Conservation (phyloP, 1,284 basidiomycete species). For the Peniophora sp. region DNA sequence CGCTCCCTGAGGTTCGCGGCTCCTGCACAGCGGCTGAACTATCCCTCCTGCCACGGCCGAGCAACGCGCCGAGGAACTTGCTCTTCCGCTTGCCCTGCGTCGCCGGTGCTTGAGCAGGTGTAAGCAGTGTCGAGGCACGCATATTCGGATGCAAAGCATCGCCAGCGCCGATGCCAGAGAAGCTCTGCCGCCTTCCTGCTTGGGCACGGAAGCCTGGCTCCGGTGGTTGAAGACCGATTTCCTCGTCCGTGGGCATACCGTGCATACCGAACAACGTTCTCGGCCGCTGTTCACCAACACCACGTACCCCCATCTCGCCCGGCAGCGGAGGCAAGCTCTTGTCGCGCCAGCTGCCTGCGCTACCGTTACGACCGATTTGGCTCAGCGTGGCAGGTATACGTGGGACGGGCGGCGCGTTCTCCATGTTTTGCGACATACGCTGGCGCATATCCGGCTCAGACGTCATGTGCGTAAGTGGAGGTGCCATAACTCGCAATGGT, state of each 20-base stretch:
- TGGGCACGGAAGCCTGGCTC: conserved; percentile 37
- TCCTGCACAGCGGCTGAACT: conserved; percentile 6
- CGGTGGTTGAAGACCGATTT: conserved; percentile 31
- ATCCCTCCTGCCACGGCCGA: conserved; percentile 30
- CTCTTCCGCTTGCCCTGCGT: conserved; percentile 55
- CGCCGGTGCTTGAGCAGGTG: conserved; percentile 22
- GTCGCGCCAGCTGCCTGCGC: conserved; percentile 43
- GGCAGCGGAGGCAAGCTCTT: conserved; percentile 74
- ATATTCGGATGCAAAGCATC: conserved; percentile 61
- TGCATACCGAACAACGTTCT: conserved; percentile 49
- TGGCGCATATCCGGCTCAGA: conserved; percentile 56
- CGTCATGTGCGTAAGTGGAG: conserved; percentile 17
- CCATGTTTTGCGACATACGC: conserved; percentile 27
- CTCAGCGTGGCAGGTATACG: conserved; percentile 16
- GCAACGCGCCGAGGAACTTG: conserved; percentile 54
- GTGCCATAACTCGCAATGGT: background rate
- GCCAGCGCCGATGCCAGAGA: conserved; percentile 52
- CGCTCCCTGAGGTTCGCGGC: conserved; percentile 22
- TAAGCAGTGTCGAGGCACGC: conserved; percentile 47
- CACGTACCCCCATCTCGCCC: conserved; percentile 36
- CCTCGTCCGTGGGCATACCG: conserved; percentile 36
- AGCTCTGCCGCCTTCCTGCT: conserved; percentile 65
- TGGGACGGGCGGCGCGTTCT: conserved; percentile 8
- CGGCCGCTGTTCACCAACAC: conserved; percentile 39
- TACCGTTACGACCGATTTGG: conserved; percentile 13